Evolutionary conservation across 495 filamentous ascomycete genomes (phyloP), one percentile per base, ranked within the genome.

Genomic region (Penicillium psychrofluorescens): DNA sequence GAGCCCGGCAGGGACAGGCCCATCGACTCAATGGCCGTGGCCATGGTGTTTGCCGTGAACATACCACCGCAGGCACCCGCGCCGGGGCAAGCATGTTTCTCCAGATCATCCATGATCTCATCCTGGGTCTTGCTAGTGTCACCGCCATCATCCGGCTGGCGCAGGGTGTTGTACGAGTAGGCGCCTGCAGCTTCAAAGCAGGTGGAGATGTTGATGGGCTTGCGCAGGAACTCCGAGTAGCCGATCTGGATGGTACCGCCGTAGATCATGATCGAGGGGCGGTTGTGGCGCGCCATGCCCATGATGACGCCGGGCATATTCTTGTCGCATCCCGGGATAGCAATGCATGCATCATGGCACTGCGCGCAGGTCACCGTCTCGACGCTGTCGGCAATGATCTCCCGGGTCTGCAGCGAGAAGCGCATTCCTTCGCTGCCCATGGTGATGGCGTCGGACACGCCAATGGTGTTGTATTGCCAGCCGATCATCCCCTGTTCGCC

Each of bases 371-470:
- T 95, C 5, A 94, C 86, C 1, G 87, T 90, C 63, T 98, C 91
- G 48, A 98, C 86, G 54, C 81, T 88, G 61, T 98, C 92, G 44
- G 92, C 92, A 52, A 98, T 98, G 42, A 96, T 81, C 46, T 98
- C 92, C 35, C 92, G 76, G 11, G 86, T 87, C 64, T 98, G 91
- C n/a, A 98, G 79, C 11, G 89, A 95, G 64, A 89, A 98, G 38
- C 92, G 71, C 91, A 98, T 98, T 47, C 91, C 89, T 95, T 96
- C 88, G 45, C 85, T 86, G 36, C 92, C 89, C 92, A 96, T 96
- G 9, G 91, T 95, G 54, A 98, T 95, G 12, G 80, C 92, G 66
- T 96, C 91, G 13, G 81, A 90, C 4, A 95, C 91, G 33, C 91
- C 91, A 58, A 96, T 81, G 32, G 92, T 95, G 63, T 95, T 95